Percentiles rank a stretch among this genome's conserved stretches.
Evolutionary conservation across 805 yeast species (phyloP).

Genomic region (Wickerhamiella musiphila): DNA sequence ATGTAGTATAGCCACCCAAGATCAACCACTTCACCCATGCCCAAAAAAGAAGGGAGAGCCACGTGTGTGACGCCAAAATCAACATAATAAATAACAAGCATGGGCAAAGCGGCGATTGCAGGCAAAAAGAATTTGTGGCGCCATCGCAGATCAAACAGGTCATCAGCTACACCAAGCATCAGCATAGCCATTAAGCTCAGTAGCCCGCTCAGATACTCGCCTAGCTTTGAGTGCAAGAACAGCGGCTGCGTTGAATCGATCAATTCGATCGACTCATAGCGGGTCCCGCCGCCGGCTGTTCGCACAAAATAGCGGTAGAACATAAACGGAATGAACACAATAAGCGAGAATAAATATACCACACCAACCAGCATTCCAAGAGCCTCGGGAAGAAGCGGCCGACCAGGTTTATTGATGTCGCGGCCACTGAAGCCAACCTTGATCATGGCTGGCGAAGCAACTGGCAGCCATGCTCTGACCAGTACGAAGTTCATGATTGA

Average conservation of each 20-base stretch:
- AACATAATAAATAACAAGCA: slow-evolving; percentile 76
- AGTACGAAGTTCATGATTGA: slow-evolving; percentile 7
- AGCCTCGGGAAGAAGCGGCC: slow-evolving; percentile 70
- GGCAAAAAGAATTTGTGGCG: slow-evolving; percentile 93
- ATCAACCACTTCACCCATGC: slow-evolving; percentile 33
- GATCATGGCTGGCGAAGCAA: slow-evolving; percentile 12
- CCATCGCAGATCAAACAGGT: slow-evolving; percentile 92
- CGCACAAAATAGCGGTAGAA: slow-evolving; percentile 60
- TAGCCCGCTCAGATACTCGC: slow-evolving; percentile 73
- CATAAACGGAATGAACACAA: slow-evolving; percentile 72
- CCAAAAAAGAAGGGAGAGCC: slow-evolving; percentile 56
- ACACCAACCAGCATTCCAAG: slow-evolving; percentile 83
- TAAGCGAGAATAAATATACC: slow-evolving; percentile 63
- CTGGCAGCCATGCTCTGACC: slow-evolving; percentile 11
- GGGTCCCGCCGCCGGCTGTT: slow-evolving; percentile 38
- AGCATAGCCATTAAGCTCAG: slow-evolving; percentile 71
- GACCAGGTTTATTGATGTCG: slow-evolving; percentile 63
- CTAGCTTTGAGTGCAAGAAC: slow-evolving; percentile 39
- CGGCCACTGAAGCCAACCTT: slow-evolving; percentile 62
- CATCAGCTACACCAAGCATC: slow-evolving; percentile 80
- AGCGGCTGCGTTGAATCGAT: slow-evolving; percentile 3
- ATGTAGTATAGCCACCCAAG: slow-evolving; percentile 64
- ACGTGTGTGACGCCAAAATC: slow-evolving; percentile 88
- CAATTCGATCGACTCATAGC: slow-evolving; percentile 26
- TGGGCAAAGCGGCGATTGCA: slow-evolving; percentile 83